Base-by-base conservation (phyloP, 352 stramenopile species). In the Pythium guiyangense region DNA sequence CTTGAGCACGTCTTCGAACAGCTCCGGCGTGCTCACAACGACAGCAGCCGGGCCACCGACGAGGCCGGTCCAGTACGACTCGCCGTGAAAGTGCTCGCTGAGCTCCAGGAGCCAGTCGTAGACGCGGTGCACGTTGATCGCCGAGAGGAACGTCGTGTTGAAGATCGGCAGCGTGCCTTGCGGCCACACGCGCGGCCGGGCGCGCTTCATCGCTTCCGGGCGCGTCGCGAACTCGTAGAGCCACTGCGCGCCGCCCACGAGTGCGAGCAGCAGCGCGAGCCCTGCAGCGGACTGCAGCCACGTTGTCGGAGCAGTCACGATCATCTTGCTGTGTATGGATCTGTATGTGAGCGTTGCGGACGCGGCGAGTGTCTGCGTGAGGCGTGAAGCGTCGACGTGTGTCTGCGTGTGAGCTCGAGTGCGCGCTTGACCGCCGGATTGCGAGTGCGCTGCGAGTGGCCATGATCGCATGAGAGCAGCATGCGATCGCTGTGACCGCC, bases 1-100 rank as follows among this genome's bases (percentile, higher is more conserved):
- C 46, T 57, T 57, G 25, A 63, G 45, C 3, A 69, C 47, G 8
- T 69, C 62, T 62, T 69, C 62, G n/a, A 69, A 65, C 6, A 43
- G 43, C 35, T 67, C 54, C 1, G 60, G 58, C 0, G 51, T 51
- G 11, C 35, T 66, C 15, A 62, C 35, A 22, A 69, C 62, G 15
- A 62, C 47, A 10, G 39, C 25, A 11, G 25, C 20, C 2, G 62
- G 50, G 6, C 22, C 49, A 8, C 51, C 58, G 1, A 66, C 15
- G 17, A 62, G 22, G 2, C 29, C 20, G 27, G 61, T 20, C 44
- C 48, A 56, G 54, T 45, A 69, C 18, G 62, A 20, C 34, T 57
- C 20, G 1, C 59, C 45, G 2, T 44, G 2, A 18, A 65, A 51
- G 14, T 15, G 25, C 54, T 65, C 53, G 8, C 31, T n/a, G 15